phyloP scores from a whole-genome alignment of 108 stramenopile genomes.

The Craspedostauros australis region DNA sequence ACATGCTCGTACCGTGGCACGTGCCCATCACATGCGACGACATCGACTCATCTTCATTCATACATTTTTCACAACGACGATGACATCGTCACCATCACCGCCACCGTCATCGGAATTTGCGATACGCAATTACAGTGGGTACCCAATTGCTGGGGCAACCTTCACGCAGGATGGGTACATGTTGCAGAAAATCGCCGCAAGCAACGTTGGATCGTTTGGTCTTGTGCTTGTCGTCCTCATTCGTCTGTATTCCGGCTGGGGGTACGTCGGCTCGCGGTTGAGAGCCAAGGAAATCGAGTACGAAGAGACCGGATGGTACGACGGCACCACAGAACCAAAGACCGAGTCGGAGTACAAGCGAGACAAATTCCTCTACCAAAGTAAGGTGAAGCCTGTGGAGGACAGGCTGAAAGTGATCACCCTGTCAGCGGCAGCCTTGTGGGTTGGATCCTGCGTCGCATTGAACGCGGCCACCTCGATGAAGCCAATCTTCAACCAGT shows the following conservation, averaged over 20 bases:
- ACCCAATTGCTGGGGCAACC: conserved; percentile 79
- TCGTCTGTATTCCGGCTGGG: conserved; percentile 77
- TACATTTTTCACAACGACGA: neutral
- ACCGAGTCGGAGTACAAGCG: conserved; percentile 61
- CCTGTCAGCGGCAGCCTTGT: conserved; percentile 38
- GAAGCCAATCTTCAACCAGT: conserved; percentile 77
- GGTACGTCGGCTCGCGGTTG: conserved; percentile 71
- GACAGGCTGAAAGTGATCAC: conserved; percentile 57
- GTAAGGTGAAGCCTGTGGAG: conserved; percentile 70
- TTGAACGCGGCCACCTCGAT: conserved; percentile 46
- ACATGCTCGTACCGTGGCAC: too few relatives aligned
- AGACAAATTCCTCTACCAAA: conserved; percentile 67
- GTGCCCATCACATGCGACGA: too few relatives aligned
- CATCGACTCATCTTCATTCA: too few relatives aligned
- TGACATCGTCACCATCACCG: conserved; percentile 8
- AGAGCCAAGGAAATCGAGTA: conserved; percentile 77
- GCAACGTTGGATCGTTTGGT: conserved; percentile 65
- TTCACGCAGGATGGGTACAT: conserved; percentile 67
- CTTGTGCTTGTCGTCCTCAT: conserved; percentile 51
- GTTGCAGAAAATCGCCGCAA: conserved; percentile 66
- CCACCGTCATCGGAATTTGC: neutral
- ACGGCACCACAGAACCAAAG: conserved; percentile 76
- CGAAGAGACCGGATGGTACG: conserved; percentile 87
- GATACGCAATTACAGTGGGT: conserved; percentile 28
- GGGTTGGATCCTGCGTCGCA: conserved; percentile 58